A percentile compares a stretch with the other conserved stretches of the same genome.
Conservation (phyloP, 1,139 yeast genomes). For the Neolecta irregularis region DNA sequence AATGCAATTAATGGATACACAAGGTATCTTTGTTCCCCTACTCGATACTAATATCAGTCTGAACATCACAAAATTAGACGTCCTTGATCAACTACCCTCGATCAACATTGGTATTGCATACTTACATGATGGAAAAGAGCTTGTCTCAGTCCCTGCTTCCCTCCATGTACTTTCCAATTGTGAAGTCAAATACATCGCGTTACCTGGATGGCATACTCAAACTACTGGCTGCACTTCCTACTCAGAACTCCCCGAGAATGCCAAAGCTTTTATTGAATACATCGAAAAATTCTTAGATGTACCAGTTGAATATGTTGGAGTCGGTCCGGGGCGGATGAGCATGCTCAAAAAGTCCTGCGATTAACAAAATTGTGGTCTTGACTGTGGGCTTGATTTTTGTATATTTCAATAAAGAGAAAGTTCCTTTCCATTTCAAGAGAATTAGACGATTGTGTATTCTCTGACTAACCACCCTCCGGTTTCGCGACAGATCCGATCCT, state of each 20-base stretch:
- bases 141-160: slow-evolving; percentile 55
- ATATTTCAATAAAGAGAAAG: too few species aligned
- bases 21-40: slow-evolving; percentile 4
- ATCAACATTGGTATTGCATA: slow-evolving; percentile 78
- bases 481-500: too few species aligned
- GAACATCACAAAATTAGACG: slow-evolving; percentile 90
- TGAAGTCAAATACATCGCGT: slow-evolving; percentile 72
- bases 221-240: slow-evolving; percentile 57
- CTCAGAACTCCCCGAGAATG: slow-evolving; percentile 73
- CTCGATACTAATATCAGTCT: slow-evolving; percentile 28
- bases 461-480: too few species aligned
- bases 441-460: too few species aligned
- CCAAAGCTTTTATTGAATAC: slow-evolving; percentile 63
- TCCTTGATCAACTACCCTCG: slow-evolving; percentile 75
- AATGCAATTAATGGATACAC: slow-evolving; percentile 89
- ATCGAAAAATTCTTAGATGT: slow-evolving; percentile 74
- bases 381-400: too few species aligned
- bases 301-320: slow-evolving; percentile 94
- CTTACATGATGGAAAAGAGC: slow-evolving; percentile 55
- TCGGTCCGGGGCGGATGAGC: slow-evolving; percentile 98
- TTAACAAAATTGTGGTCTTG: too few species aligned
- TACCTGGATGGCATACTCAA: slow-evolving; percentile 89
- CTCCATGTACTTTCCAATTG: slow-evolving; percentile 46
- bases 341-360: too few species aligned
- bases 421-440: too few species aligned